A percentile compares a stretch with the other conserved stretches of the same genome.
Evolutionary conservation across 352 stramenopile genomes (phyloP).

Genomic region (Phytophthora tentaculata): DNA sequence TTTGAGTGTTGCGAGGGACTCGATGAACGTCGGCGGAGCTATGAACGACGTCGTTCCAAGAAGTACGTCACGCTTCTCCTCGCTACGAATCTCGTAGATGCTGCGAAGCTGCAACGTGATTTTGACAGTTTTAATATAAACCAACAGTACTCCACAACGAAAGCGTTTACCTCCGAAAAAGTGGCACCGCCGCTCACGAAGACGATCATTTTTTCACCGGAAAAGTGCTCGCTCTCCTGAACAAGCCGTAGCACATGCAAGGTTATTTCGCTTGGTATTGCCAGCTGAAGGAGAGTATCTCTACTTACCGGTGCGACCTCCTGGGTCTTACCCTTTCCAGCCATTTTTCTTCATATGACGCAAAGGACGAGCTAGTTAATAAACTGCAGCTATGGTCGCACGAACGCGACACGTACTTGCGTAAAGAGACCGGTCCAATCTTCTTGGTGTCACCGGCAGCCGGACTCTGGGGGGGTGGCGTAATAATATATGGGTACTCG

Average conservation of each 20-base stretch:
- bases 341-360: conserved; percentile 42
- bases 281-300: conserved; percentile 1
- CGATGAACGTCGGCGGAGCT: conserved; percentile 60
- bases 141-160: too few relatives aligned
- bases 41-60: conserved; percentile 78
- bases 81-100: conserved; percentile 75
- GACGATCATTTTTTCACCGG: conserved; percentile 93
- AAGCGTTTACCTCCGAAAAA: conserved; percentile 91
- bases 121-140: too few relatives aligned
- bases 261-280: too few relatives aligned
- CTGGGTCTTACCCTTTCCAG: conserved; percentile 36
- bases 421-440: conserved; percentile 61
- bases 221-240: conserved; percentile 68
- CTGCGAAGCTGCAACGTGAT: conserved; percentile 85
- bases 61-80: conserved; percentile 77
- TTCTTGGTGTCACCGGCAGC: conserved; percentile 57
- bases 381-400: background rate
- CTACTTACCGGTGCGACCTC: conserved; percentile 23
- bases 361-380: background rate
- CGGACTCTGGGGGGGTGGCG: conserved; percentile 56
- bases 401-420: conserved; percentile 58
- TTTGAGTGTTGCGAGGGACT: conserved; percentile 68
- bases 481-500: conserved; percentile 87
- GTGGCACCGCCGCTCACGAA: conserved; percentile 95
- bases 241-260: background rate